These are phyloP conservation scores for Morella rubra DNA, from an alignment of 306 rosid species.

Conservation along the genomic window DNA sequence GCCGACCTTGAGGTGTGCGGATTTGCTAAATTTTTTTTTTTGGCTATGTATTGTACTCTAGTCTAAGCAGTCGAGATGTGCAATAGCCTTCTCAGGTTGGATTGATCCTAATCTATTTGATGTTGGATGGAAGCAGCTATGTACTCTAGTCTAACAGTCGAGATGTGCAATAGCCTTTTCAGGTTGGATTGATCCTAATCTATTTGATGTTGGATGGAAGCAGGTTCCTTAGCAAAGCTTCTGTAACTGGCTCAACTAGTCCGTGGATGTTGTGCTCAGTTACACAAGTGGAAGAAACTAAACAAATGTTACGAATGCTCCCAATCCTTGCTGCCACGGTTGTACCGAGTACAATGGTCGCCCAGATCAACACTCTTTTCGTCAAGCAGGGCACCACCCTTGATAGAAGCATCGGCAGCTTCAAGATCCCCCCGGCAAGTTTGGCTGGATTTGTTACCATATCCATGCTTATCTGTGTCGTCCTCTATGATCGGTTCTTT, in stretches of 20 bases:
- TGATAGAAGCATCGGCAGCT: constrained; percentile 56
- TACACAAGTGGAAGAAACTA: constrained; percentile 88
- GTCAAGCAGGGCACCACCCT: constrained; percentile 93
- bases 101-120: background rate
- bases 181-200: background rate
- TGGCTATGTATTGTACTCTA: no score
- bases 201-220: constrained; percentile 3
- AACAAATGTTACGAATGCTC: constrained; percentile 68
- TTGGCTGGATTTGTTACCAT: constrained; percentile 65
- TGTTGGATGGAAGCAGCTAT: constrained; percentile 27
- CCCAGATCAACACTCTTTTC: constrained; percentile 76
- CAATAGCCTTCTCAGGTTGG: no score
- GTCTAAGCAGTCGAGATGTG: no score
- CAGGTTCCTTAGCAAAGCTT: constrained; percentile 48
- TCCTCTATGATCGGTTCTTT: constrained; percentile 73
- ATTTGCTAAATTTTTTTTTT: no score
- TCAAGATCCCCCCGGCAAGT: constrained; percentile 83
- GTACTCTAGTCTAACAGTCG: no score
- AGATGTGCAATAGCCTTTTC: no score
- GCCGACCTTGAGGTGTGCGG: constrained; percentile 51
- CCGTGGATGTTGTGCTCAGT: constrained; percentile 58
- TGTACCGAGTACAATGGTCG: constrained; percentile 81
- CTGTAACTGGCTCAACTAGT: constrained; percentile 38
- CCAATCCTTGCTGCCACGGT: constrained; percentile 63
- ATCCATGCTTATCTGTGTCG: constrained; percentile 70